phyloP scores from a whole-genome alignment of 1,284 basidiomycete genomes.

The Ganoderma lucidum region DNA sequence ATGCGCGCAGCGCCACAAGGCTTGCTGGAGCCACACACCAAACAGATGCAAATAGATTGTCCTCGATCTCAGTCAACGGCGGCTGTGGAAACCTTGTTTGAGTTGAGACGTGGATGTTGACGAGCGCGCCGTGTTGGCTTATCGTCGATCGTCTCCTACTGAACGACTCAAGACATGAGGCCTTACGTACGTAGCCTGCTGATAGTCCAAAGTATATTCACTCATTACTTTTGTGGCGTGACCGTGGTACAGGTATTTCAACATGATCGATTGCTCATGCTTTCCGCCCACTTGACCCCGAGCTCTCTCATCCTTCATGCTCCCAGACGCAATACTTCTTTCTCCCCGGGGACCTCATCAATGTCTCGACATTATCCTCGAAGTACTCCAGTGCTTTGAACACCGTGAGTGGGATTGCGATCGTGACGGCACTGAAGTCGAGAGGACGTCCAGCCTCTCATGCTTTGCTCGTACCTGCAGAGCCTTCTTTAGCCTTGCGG shows the following conservation, averaged over 20 bases:
- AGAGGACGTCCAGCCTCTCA: background rate
- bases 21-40: no score
- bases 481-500: background rate
- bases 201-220: no score
- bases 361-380: background rate
- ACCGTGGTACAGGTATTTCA: background rate
- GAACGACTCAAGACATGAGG: background rate
- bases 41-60: no score
- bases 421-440: background rate
- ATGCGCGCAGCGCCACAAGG: no score
- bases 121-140: no score
- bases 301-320: background rate
- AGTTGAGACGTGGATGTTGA: no score
- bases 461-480: background rate
- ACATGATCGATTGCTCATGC: background rate
- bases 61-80: no score
- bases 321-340: no score
- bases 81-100: no score
- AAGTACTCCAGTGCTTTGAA: background rate
- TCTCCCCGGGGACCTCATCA: no score
- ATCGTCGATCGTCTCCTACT: background rate
- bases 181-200: background rate
- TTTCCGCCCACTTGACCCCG: background rate
- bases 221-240: background rate
- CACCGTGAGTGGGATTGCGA: background rate